Evolutionary conservation across 2,329 filamentous ascomycete species (phyloP).

Genomic region (Colletotrichum melonis): DNA sequence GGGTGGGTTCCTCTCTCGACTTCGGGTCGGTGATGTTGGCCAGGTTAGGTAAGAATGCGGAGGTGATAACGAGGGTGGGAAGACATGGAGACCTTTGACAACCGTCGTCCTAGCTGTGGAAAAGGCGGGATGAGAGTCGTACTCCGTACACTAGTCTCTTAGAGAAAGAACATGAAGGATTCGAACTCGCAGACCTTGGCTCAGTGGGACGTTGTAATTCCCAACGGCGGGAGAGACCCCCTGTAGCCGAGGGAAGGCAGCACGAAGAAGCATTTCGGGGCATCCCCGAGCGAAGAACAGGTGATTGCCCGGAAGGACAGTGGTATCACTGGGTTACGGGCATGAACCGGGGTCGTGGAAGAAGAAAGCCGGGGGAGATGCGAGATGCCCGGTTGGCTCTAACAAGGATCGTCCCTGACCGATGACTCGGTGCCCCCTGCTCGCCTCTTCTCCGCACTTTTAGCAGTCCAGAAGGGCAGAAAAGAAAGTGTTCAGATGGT

Average conservation of each 20-base stretch:
- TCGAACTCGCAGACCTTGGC: not conserved
- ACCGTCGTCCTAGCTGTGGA: not conserved
- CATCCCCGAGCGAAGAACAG: constrained; percentile 26
- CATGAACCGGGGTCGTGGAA: not conserved
- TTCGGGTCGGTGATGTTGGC: constrained; percentile 27
- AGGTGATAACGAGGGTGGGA: constrained; percentile 23
- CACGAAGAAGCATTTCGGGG: constrained; percentile 19
- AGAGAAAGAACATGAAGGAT: no score
- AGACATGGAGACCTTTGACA: not conserved
- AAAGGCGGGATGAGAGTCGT: not conserved
- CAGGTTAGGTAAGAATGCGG: constrained; percentile 32
- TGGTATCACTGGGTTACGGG: not conserved
- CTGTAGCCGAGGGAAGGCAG: not conserved
- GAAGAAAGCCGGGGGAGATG: constrained; percentile 3
- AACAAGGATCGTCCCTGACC: constrained; percentile 14
- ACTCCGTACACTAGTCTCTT: no score
- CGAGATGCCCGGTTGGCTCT: not conserved
- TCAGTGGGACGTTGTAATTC: constrained; percentile 2
- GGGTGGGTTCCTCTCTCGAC: not conserved
- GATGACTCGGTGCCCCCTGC: constrained; percentile 16
- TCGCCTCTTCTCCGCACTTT: constrained; percentile 27
- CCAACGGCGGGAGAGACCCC: not conserved
- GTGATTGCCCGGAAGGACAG: not conserved
- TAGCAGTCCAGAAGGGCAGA: not conserved
- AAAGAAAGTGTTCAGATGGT: not conserved